A percentile compares a stretch with the other conserved stretches of the same genome.
Evolutionary conservation across 2,329 filamentous ascomycete species (phyloP).

Genomic region (Penicillium sp.): DNA sequence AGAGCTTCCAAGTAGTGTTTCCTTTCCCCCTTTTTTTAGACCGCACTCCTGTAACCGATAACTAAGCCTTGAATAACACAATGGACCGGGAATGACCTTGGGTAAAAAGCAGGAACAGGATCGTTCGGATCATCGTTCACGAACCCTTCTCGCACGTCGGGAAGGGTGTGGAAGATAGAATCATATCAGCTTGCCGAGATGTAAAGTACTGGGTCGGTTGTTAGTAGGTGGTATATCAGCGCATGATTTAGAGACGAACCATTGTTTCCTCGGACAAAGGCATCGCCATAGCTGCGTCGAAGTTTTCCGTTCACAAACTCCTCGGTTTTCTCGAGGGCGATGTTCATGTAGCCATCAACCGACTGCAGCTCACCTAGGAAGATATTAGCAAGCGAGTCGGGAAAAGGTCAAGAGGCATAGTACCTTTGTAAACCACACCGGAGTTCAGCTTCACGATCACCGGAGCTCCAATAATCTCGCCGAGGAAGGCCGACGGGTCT

Average conservation of each 20-base stretch:
- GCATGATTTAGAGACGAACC: slow-evolving; percentile 53
- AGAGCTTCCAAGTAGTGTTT: background rate
- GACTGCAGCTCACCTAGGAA: slow-evolving; percentile 83
- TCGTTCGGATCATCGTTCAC: background rate
- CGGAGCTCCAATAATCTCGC: slow-evolving; percentile 88
- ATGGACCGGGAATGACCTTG: background rate
- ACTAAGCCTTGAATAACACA: background rate
- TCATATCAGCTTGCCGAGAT: slow-evolving; percentile 36
- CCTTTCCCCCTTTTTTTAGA: background rate
- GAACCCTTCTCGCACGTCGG: background rate
- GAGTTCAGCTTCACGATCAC: slow-evolving; percentile 98
- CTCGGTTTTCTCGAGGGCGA: slow-evolving; percentile 91
- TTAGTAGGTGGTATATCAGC: background rate
- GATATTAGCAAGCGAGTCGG: slow-evolving; percentile 1
- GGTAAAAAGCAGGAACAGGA: background rate
- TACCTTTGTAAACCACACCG: slow-evolving; percentile 97
- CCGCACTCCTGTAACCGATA: background rate
- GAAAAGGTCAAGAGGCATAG: background rate
- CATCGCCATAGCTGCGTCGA: slow-evolving; percentile 83
- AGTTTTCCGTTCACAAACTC: slow-evolving; percentile 86
- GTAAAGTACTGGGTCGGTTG: slow-evolving; percentile 33
- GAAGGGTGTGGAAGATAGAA: background rate
- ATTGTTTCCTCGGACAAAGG: slow-evolving; percentile 94
- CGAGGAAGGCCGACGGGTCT: slow-evolving; percentile 89
- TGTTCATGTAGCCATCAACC: slow-evolving; percentile 99